Evolutionary conservation across 169 alveolate genomes (phyloP).

Genomic region (Cryptosporidium sp.): DNA sequence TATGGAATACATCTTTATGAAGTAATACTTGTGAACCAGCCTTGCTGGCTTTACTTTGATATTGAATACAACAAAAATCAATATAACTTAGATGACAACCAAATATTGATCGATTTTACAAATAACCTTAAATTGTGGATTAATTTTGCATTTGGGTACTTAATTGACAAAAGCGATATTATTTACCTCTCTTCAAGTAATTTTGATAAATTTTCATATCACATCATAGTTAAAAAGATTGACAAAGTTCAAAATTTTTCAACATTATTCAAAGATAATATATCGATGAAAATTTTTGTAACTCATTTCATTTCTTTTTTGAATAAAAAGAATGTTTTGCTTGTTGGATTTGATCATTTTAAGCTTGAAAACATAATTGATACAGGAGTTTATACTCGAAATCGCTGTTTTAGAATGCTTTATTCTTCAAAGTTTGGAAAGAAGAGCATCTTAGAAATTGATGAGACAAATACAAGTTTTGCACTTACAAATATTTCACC

Average conservation of each 20-base stretch:
- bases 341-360: background rate
- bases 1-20: slow-evolving; percentile 70
- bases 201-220: slow-evolving; percentile 69
- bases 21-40: slow-evolving; percentile 50
- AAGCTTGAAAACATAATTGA: slow-evolving; percentile 62
- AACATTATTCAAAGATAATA: slow-evolving; percentile 45
- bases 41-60: slow-evolving; percentile 79
- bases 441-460: slow-evolving; percentile 26
- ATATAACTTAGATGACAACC: slow-evolving; percentile 44
- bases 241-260: slow-evolving; percentile 26
- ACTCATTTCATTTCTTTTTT: slow-evolving; percentile 18
- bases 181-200: slow-evolving; percentile 73
- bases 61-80: slow-evolving; percentile 58
- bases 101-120: slow-evolving; percentile 5
- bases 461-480: slow-evolving; percentile 8
- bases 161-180: slow-evolving; percentile 25
- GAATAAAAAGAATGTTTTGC: background rate
- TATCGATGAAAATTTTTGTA: slow-evolving; percentile 32
- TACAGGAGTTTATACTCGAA: slow-evolving; percentile 73
- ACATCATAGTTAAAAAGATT: slow-evolving; percentile 72
- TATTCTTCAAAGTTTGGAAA: slow-evolving; percentile 73
- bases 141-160: background rate
- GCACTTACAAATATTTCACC: slow-evolving; percentile 8
- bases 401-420: slow-evolving; percentile 77
- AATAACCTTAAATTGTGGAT: slow-evolving; percentile 28